Evolutionary conservation across 2,329 filamentous ascomycete genomes (phyloP), one percentile per base, ranked within the genome.

Genomic region (Acrodontium crateriforme): DNA sequence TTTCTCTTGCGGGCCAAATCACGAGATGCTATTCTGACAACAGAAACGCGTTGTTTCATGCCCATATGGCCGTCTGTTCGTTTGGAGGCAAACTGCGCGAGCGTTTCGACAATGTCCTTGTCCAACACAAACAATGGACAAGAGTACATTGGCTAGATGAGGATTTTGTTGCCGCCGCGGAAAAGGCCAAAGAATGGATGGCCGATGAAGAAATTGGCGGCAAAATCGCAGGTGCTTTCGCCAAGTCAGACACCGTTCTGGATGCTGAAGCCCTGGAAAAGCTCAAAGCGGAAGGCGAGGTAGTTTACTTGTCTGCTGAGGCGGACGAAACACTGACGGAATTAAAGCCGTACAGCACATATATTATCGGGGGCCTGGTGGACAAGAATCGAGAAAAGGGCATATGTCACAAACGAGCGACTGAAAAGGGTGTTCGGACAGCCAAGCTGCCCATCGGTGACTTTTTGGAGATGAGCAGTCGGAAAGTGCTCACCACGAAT

Each of bases 371-470:
- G 18, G 89, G 87, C 0, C 65, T 98, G 18, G 89, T 98, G 15
- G 89, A 98, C 59, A 85, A 85, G 58, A 98, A 98, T 55, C 71
- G 89, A 24, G 78, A 98, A 56, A 98, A 98, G 60, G 84, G 82
- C 1, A 65, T 98, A 19, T 98, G 89, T 56, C 84, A 93, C 63
- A 78, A 76, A 44, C 68, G 78, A 10, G 89, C 89, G 0, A 63
- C 69, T 29, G 71, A 77, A 30, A 67, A 67, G 36, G 80, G 80
- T 1, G 72, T 98, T 43, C 77, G 78, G 38, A 95, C 89, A 0
- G 89, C 87, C 2, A 85, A 83, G 50, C 55, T 98, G 30, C 89
- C 89, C 0, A 95, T 98, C 44, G 83, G 84, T n/a, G 76, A 95
- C 37, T 95, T 82, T 53, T 77, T 98, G 64, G 69, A 83, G 38